A percentile compares a stretch with the other conserved stretches of the same genome.
Evolutionary conservation across 805 yeast species (phyloP).

Genomic region (Saccharomyces eubayanus): DNA sequence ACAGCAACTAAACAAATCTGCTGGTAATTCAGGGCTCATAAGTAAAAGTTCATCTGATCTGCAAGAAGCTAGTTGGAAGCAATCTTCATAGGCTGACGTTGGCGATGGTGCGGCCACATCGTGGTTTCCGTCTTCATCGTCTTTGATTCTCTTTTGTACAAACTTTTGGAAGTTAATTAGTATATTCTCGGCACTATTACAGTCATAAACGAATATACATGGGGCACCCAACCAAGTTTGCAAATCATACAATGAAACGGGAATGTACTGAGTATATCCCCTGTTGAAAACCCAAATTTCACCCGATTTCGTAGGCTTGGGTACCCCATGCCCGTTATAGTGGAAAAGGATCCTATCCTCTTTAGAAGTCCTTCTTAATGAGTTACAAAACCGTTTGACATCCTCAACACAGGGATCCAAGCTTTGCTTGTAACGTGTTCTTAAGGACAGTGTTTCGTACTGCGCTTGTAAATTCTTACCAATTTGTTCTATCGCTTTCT

Average conservation of each 20-base stretch:
- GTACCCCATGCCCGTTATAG: conserved; percentile 97
- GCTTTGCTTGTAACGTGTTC: conserved; percentile 84
- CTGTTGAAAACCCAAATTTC: conserved; percentile 98
- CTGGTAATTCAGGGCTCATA: conserved; percentile 90
- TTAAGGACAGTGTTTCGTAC: conserved; percentile 77
- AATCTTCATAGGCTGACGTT: conserved; percentile 56
- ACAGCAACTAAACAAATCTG: conserved; percentile 92
- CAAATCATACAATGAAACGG: conserved; percentile 87
- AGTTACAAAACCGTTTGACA: conserved; percentile 81
- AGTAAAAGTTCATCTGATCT: conserved; percentile 77
- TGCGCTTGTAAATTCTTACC: conserved; percentile 83
- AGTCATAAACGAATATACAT: conserved; percentile 88
- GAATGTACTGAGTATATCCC: conserved; percentile 95
- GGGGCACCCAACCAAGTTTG: conserved; percentile 99
- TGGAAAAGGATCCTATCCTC: conserved; percentile 91
- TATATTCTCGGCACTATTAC: conserved; percentile 90
- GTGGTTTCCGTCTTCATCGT: conserved; percentile 56
- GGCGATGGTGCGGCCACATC: conserved; percentile 38
- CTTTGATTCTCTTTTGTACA: conserved; percentile 82
- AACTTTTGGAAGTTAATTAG: conserved; percentile 82
- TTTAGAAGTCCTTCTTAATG: conserved; percentile 80
- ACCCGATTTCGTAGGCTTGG: conserved; percentile 91
- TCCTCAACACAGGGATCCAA: conserved; percentile 95
- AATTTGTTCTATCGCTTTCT: conserved; percentile 83
- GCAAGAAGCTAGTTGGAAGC: conserved; percentile 92